phyloP scores from a whole-genome alignment of 192 early-diverging fungal genomes.

The Kappamyces sp. region DNA sequence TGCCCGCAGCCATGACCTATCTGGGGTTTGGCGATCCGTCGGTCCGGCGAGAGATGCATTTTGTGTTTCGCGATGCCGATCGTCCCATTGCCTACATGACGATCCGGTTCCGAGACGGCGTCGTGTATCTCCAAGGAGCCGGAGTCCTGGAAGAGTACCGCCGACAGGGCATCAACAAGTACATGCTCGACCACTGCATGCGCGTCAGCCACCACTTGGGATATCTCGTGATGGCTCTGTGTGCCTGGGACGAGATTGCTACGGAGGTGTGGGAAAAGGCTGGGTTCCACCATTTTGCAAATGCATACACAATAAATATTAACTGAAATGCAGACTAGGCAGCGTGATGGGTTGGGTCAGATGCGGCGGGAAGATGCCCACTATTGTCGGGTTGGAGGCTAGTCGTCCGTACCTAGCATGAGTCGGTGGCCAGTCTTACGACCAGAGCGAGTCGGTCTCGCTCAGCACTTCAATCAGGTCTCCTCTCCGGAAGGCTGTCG shows the following conservation, averaged over 20 bases:
- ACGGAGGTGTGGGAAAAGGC: neutral
- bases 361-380: too few species aligned
- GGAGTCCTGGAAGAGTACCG: neutral
- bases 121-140: neutral
- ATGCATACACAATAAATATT: too few species aligned
- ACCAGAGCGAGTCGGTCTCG: too few species aligned
- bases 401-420: too few species aligned
- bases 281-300: neutral
- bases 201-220: neutral
- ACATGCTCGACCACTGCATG: neutral
- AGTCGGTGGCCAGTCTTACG: too few species aligned
- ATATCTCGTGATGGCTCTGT: neutral
- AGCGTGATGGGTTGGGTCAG: too few species aligned
- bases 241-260: neutral
- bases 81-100: neutral
- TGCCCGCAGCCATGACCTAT: neutral
- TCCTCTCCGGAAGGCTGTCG: too few species aligned
- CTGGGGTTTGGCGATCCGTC: neutral
- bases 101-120: neutral
- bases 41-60: neutral
- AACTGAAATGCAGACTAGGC: too few species aligned
- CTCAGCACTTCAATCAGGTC: too few species aligned
- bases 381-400: too few species aligned
- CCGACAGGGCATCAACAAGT: neutral
- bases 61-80: neutral